These are phyloP conservation scores for Blastocystis hominis DNA, from an alignment of 352 stramenopile species.

Conservation along the genomic window DNA sequence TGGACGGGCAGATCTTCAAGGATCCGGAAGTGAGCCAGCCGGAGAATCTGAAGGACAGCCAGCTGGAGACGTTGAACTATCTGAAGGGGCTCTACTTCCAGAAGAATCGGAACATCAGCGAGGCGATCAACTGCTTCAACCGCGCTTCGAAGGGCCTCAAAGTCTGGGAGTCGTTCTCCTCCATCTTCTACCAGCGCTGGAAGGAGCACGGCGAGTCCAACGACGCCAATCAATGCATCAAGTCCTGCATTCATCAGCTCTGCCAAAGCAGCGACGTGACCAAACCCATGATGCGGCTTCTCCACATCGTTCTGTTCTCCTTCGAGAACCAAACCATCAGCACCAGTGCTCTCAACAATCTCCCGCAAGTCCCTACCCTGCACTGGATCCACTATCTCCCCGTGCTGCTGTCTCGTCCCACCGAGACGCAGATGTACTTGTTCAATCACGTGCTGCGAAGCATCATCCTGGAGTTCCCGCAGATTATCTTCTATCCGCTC, in stretches of 20 bases:
- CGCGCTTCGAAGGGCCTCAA: neutral
- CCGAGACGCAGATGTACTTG: neutral
- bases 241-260: neutral
- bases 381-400: constrained; percentile 1
- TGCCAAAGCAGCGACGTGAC: neutral
- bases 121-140: constrained; percentile 16
- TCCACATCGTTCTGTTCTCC: constrained; percentile 1
- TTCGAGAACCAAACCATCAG: neutral
- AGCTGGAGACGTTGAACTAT: neutral
- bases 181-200: neutral
- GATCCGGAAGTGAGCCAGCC: constrained; percentile 2
- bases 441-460: neutral
- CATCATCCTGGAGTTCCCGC: constrained; percentile 1
- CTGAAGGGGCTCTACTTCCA: constrained; percentile 27
- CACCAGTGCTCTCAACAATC: neutral
- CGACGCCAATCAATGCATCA: constrained; percentile 9
- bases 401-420: neutral
- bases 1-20: neutral
- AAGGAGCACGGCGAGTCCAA: neutral
- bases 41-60: neutral
- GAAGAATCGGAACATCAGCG: neutral
- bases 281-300: neutral
- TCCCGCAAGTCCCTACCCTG: neutral
- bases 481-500: constrained; percentile 27
- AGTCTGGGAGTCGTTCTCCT: neutral